Evolutionary conservation across 768 basidiomycete genomes (phyloP), one percentile per base, ranked within the genome.

Genomic region (Lactarius quietus): DNA sequence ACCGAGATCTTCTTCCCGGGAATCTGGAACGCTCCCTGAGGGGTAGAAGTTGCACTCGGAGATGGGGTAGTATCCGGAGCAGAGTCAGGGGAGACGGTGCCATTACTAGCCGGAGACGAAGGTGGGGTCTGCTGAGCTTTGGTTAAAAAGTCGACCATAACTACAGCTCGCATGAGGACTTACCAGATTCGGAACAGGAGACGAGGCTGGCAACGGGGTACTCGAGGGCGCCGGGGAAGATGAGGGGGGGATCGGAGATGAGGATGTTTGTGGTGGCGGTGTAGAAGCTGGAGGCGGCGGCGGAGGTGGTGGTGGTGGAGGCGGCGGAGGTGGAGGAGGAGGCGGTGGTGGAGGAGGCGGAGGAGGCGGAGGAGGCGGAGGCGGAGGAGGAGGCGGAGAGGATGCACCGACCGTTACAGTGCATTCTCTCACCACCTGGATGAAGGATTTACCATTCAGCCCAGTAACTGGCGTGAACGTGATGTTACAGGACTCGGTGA

Each of bases 1-100:
- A 93, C 92, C 48, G 84, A 82, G 20, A 93, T 70, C 63, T 82
- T 80, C 77, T 85, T 89, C 26, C 92, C 92, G 14, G 92, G 92
- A 41, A 92, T 76, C 35, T 77, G 70, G 74, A 91, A 90, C 5
- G 81, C 74, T 3, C 78, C 74, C 10, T 57, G 43, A 23, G 75
- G 68, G 6, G 76, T 64, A 23, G 73, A 64, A 18, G 71, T 63
- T n/a, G 61, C 38, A 15, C 59, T 58, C 12, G 70, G 7, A 6
- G 70, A 59, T 57, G 71, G 51, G 41, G 63, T 23, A 20, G 65
- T 63, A 31, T 70, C 69, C 35, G 75, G 57, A 3, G 69, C 70
- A 4, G 76, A 28, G n/a, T 45, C 56, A 45, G 31, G 26, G 0
- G 68, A 45, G 20, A n/a, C 5, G 9, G 53, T 39, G 15, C 14